A percentile compares a stretch with the other conserved stretches of the same genome.
Conservation (phyloP, 1,139 yeast species). For the Candida glucosophila region DNA sequence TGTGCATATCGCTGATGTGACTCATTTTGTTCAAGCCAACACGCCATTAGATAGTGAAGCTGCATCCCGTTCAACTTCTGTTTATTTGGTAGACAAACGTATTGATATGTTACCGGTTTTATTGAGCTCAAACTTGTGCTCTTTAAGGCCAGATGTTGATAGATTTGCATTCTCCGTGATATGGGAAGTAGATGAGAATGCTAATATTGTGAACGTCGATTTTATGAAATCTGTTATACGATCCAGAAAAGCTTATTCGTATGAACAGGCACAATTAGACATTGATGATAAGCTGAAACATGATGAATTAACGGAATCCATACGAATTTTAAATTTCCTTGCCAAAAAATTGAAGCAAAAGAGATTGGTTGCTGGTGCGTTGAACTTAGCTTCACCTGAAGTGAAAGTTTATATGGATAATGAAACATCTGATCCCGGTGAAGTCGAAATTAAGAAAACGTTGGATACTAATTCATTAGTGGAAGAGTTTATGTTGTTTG, state of each 20-base stretch:
- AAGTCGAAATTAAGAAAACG: constrained; percentile 83
- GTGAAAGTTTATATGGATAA: constrained; percentile 96
- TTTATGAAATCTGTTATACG: constrained; percentile 84
- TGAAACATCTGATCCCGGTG: constrained; percentile 95
- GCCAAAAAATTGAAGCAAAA: constrained; percentile 81
- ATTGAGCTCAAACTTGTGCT: constrained; percentile 92
- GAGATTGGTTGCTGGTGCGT: constrained; percentile 90
- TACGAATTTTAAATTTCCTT: constrained; percentile 69
- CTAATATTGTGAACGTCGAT: constrained; percentile 73
- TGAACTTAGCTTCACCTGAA: constrained; percentile 95
- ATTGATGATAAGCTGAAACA: constrained; percentile 73
- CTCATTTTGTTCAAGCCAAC: constrained; percentile 90
- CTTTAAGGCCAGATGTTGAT: constrained; percentile 90
- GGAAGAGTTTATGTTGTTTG: constrained; percentile 97
- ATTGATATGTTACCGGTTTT: constrained; percentile 97
- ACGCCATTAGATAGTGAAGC: constrained; percentile 94
- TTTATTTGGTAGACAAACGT: constrained; percentile 95
- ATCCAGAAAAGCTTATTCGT: constrained; percentile 92
- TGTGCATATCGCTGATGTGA: constrained; percentile 98
- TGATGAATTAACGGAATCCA: constrained; percentile 83
- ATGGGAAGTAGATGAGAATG: constrained; percentile 89
- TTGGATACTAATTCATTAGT: constrained; percentile 91
- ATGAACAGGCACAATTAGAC: constrained; percentile 85
- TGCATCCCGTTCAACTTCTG: constrained; percentile 95
- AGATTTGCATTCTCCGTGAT: constrained; percentile 92